Evolutionary conservation across 2,329 filamentous ascomycete species (phyloP), one percentile per base, ranked within the genome.

Genomic region (Fusarium liriodendri): DNA sequence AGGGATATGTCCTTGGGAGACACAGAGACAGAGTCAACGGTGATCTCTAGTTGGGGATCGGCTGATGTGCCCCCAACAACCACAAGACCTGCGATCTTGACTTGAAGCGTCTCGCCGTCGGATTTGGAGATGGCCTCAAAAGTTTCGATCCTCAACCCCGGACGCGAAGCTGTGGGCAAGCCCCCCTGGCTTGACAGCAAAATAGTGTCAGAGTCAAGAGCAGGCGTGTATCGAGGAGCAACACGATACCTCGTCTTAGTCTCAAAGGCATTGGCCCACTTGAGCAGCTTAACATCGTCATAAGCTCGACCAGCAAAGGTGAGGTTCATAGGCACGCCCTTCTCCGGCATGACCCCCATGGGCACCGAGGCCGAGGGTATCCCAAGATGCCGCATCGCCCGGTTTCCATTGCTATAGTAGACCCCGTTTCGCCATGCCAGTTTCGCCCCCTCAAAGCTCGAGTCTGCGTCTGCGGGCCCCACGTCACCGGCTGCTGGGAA

Each of bases 361-460:
- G 87, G 84, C 0, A 89, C 86, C 0, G 83, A 87, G 2, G 90
- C 83, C 0, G 86, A 88, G 0, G 89, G 89, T 1, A 90, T 83
- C 1, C 89, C 88, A 4, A 89, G 80, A 66, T 90, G 88, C 14
- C 88, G 80, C 2, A 90, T 80, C 0, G 85, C 86, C 2, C 87
- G 80, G 62, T 89, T 89, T 0, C 88, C 87, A 64, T 89, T 88
- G 1, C 84, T 85, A 67, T 89, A 90, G 52, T 84, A 85, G 5
- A 89, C 84, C 0, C 89, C 88, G 62, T 89, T 79, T 0, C 68
- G 63, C 71, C 77, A 74, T 2, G 76, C 77, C 27, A 64, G 45
- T 0, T 47, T 18, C 11, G 73, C 76, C 0, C 67, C 68, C 1
- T 61, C 63, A 1, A 75, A 64, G 40, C 80, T 79, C 1, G 75